A percentile compares a stretch with the other conserved stretches of the same genome.
Evolutionary conservation across 768 basidiomycete genomes (phyloP).

Genomic region (Dioszegia aurantiaca): DNA sequence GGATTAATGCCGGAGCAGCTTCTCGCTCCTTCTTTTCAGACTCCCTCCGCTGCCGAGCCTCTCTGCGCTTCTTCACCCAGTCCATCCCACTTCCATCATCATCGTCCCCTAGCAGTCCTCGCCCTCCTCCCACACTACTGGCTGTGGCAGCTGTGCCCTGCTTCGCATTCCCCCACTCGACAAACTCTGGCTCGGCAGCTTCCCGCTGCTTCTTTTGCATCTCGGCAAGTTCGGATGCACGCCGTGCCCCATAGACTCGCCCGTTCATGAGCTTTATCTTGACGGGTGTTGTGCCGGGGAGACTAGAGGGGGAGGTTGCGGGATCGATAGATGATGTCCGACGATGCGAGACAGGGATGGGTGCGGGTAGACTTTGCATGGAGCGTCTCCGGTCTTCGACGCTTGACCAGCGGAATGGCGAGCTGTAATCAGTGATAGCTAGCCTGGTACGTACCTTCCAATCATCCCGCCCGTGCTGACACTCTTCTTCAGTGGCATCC

Average conservation of each 20-base stretch:
- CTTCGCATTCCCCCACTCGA: constrained; percentile 70
- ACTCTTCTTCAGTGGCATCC: constrained; percentile 49
- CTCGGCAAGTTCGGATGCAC: constrained; percentile 40
- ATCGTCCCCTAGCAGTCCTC: constrained; percentile 60
- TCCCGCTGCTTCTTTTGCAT: constrained; percentile 27
- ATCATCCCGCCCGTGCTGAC: constrained; percentile 50
- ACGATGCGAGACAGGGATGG: constrained; percentile 22
- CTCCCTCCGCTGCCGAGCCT: constrained; percentile 56
- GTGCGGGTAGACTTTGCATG: constrained; percentile 35
- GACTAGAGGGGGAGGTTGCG: background rate
- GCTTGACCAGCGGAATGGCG: constrained; percentile 44
- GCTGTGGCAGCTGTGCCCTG: constrained; percentile 58
- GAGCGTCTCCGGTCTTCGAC: constrained; percentile 35
- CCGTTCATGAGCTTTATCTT: constrained; percentile 70
- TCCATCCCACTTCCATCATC: constrained; percentile 85
- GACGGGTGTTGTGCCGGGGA: constrained; percentile 18
- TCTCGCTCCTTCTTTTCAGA: constrained; percentile 30
- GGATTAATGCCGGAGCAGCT: constrained; percentile 1
- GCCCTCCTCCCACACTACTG: background rate
- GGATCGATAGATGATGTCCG: constrained; percentile 47
- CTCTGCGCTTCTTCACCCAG: constrained; percentile 69
- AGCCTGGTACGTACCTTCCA: constrained; percentile 35
- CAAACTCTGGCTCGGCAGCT: constrained; percentile 68
- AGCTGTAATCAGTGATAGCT: constrained; percentile 21
- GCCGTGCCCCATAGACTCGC: constrained; percentile 65